Percentiles rank a stretch among this genome's conserved stretches.
These are phyloP conservation scores for Sordariomycetes sp. DNA, from an alignment of 2,329 filamentous ascomycete genomes.

Conservation along the genomic window DNA sequence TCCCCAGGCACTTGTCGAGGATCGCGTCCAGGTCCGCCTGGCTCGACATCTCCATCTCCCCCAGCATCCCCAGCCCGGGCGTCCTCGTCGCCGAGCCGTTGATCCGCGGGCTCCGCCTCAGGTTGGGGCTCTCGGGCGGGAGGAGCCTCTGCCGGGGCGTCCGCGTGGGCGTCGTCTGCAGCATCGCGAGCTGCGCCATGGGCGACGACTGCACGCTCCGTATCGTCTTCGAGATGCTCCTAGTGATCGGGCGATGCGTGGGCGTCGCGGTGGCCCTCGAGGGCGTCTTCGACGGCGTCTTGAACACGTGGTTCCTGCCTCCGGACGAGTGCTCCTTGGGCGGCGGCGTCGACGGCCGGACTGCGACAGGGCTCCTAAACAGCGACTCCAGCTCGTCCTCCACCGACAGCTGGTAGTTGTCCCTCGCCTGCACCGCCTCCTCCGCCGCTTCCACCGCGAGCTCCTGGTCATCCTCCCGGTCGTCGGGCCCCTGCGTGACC, in stretches of 20 bases:
- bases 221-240: constrained; percentile 48
- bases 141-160: constrained; percentile 22
- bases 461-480: constrained; percentile 16
- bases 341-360: constrained; percentile 40
- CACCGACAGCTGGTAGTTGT: constrained; percentile 37
- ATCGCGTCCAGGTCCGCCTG: constrained; percentile 5
- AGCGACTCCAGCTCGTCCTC: constrained; percentile 43
- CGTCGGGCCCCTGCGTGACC: constrained; percentile 27
- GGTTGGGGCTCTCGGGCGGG: constrained; percentile 18
- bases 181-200: constrained; percentile 31
- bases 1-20: not conserved
- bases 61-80: not conserved
- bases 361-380: constrained; percentile 46
- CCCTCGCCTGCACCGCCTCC: constrained; percentile 19
- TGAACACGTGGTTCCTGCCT: constrained; percentile 36
- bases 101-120: constrained; percentile 31
- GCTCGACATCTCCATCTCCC: not conserved
- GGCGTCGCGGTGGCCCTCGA: constrained; percentile 42
- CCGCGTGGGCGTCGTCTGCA: constrained; percentile 38
- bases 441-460: constrained; percentile 17
- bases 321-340: constrained; percentile 25
- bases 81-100: constrained; percentile 3
- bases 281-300: constrained; percentile 56
- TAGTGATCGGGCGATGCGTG: constrained; percentile 49
- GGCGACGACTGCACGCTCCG: constrained; percentile 31